phyloP scores from a whole-genome alignment of 2,329 filamentous ascomycete genomes.

The Colletotrichum cordylinicola region DNA sequence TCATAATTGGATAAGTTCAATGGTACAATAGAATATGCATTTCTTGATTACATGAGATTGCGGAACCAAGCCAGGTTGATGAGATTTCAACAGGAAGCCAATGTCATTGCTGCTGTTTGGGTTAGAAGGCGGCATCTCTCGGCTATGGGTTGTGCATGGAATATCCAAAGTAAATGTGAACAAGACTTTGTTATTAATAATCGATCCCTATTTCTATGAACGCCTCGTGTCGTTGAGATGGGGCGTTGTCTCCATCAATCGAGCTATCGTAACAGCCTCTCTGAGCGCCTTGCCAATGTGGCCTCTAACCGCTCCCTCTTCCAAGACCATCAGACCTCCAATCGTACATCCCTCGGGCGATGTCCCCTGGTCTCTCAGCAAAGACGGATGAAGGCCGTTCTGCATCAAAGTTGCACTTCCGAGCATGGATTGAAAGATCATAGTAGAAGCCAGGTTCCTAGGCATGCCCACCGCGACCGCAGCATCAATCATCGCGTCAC shows the following conservation, averaged over 20 bases:
- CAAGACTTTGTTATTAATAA: background rate
- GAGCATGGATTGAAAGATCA: conserved; percentile 65
- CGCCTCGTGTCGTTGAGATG: conserved; percentile 46
- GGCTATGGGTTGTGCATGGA: rapidly evolving
- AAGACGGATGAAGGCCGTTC: conserved; percentile 58
- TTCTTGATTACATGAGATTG: background rate
- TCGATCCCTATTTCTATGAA: background rate
- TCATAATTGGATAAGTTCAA: background rate
- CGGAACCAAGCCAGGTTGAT: rapidly evolving
- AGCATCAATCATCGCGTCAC: conserved; percentile 64
- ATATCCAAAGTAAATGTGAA: rapidly evolving
- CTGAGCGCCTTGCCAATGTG: conserved; percentile 46
- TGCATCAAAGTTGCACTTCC: conserved; percentile 61
- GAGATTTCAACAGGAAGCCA: rapidly evolving
- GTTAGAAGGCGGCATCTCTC: background rate
- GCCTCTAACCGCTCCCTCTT: conserved; percentile 59
- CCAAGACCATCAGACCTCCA: conserved; percentile 62
- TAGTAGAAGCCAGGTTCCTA: conserved; percentile 58
- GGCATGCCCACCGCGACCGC: conserved; percentile 66
- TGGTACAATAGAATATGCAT: background rate
- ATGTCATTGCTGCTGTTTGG: background rate
- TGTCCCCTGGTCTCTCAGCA: conserved; percentile 63
- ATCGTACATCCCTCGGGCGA: conserved; percentile 68
- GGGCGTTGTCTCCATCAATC: conserved; percentile 41
- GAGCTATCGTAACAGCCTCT: conserved; percentile 52